A percentile compares a stretch with the other conserved stretches of the same genome.
Conservation (phyloP, 352 stramenopile genomes). For the Phytophthora brassicae region DNA sequence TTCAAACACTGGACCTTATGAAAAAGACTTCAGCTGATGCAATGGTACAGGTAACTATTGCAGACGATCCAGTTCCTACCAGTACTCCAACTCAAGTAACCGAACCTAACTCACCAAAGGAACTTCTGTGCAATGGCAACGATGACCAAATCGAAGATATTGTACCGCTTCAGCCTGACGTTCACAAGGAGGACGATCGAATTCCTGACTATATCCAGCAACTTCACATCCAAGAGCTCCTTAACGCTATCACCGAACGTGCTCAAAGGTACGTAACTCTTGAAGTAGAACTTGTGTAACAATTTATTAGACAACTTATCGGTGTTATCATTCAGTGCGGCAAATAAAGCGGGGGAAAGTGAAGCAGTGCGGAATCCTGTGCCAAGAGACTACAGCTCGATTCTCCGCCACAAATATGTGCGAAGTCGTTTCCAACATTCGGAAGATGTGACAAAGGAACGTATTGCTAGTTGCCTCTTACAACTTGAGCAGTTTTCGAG, state of each 20-base stretch:
- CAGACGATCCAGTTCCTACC: background rate
- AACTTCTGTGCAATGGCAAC: background rate
- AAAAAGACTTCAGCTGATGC: conserved; percentile 4
- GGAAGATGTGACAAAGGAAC: conserved; percentile 42
- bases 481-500: conserved; percentile 45
- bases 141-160: background rate
- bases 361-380: background rate
- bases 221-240: conserved; percentile 28
- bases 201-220: conserved; percentile 35
- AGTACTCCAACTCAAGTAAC: background rate
- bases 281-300: background rate
- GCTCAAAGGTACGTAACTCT: conserved; percentile 35
- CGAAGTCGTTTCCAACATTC: conserved; percentile 52
- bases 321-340: conserved; percentile 16
- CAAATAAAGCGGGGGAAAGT: conserved; percentile 11
- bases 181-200: background rate
- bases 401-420: conserved; percentile 47
- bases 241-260: conserved; percentile 26
- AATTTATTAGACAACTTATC: background rate
- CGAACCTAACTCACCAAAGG: background rate
- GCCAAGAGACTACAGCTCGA: conserved; percentile 34
- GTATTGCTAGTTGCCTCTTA: conserved; percentile 37
- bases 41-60: conserved; percentile 6
- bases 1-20: conserved; percentile 21
- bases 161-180: background rate